Evolutionary conservation across 352 stramenopile species (phyloP).

Genomic region (Phytopythium aichiense): DNA sequence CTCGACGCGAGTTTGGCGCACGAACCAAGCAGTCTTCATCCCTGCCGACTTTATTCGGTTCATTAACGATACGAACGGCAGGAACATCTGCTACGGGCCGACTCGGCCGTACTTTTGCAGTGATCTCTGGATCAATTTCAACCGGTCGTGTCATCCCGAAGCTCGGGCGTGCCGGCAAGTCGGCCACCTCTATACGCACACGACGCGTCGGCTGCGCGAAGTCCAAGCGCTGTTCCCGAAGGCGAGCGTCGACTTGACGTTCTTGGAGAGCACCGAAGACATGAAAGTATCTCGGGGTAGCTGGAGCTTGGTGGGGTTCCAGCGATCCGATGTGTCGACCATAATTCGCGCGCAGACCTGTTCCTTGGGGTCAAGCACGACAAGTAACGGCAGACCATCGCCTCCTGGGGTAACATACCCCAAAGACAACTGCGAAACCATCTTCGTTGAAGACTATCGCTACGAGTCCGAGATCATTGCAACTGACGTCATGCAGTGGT

Average conservation of each 20-base stretch:
- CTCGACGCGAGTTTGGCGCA: conserved; percentile 24
- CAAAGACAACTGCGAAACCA: conserved; percentile 19
- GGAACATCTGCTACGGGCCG: neutral
- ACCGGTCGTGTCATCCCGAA: neutral
- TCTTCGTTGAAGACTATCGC: conserved; percentile 41
- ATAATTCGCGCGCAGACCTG: conserved; percentile 1
- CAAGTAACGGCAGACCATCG: neutral
- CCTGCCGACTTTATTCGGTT: neutral
- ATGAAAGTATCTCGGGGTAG: neutral
- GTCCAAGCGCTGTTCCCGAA: conserved; percentile 1
- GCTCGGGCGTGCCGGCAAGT: neutral
- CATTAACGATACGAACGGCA: neutral
- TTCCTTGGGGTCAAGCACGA: neutral
- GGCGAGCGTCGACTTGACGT: conserved; percentile 2
- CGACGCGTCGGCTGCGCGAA: neutral
- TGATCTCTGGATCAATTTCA: neutral
- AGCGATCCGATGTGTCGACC: neutral
- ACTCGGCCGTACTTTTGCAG: neutral
- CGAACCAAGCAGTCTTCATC: conserved; percentile 17
- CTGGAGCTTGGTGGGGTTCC: neutral
- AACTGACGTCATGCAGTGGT: conserved; percentile 28
- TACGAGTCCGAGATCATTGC: conserved; percentile 28
- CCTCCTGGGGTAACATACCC: neutral
- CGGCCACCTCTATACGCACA: neutral
- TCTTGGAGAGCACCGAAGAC: neutral